phyloP scores from a whole-genome alignment of 805 yeast genomes.

The Hanseniaspora pseudoguilliermondii region DNA sequence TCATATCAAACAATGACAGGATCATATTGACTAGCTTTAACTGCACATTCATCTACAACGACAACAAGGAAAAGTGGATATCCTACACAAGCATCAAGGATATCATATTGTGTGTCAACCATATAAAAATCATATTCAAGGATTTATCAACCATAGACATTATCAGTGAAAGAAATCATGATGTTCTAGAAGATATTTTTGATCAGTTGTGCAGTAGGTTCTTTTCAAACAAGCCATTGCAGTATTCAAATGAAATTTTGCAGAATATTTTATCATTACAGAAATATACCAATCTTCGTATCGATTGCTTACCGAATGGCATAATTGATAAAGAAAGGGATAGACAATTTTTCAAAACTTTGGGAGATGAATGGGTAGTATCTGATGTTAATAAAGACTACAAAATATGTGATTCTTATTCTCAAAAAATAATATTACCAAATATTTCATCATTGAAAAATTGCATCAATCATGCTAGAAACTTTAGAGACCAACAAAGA shows the following conservation, averaged over 20 bases:
- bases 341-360: neutral
- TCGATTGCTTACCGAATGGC: neutral
- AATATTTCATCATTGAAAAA: slow-evolving; percentile 55
- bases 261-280: neutral
- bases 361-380: slow-evolving; percentile 47
- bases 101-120: neutral
- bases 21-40: neutral
- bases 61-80: slow-evolving; percentile 2
- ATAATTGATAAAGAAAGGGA: neutral
- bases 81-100: slow-evolving; percentile 3
- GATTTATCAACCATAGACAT: neutral
- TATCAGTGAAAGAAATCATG: neutral
- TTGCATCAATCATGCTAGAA: slow-evolving; percentile 50
- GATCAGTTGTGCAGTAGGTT: neutral
- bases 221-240: neutral
- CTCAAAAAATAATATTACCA: slow-evolving; percentile 57
- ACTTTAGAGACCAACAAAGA: slow-evolving; percentile 72
- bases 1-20: neutral
- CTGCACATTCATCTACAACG: neutral
- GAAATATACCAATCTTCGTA: neutral
- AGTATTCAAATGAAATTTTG: neutral
- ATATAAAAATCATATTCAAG: neutral
- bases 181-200: neutral
- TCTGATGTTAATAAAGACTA: slow-evolving; percentile 53
- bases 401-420: slow-evolving; percentile 64